Conservation (phyloP, 805 yeast genomes). For the Barnettozyma sucrosica region DNA sequence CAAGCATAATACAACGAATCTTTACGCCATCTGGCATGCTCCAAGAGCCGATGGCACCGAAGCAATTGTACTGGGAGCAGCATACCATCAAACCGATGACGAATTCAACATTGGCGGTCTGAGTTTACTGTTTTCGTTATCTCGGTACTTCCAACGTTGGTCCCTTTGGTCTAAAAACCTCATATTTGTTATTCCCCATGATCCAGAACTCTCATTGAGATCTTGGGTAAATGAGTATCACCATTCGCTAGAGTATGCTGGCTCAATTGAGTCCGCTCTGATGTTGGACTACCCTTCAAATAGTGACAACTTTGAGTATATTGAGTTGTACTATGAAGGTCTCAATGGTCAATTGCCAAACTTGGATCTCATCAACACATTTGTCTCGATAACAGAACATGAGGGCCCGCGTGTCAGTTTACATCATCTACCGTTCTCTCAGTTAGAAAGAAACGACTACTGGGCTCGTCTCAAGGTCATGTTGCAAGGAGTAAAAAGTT, state of each 20-base stretch:
- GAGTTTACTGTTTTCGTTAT: constrained; percentile 63
- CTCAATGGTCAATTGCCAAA: constrained; percentile 95
- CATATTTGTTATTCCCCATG: constrained; percentile 75
- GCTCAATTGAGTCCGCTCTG: constrained; percentile 86
- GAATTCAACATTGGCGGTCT: constrained; percentile 74
- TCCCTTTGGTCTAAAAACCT: constrained; percentile 95
- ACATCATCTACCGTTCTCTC: constrained; percentile 48
- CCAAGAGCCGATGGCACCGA: constrained; percentile 97
- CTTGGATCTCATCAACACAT: constrained; percentile 81
- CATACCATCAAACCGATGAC: constrained; percentile 70
- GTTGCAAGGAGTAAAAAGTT: constrained; percentile 56
- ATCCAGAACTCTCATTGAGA: constrained; percentile 62
- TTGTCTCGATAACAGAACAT: constrained; percentile 63
- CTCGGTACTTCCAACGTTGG: constrained; percentile 77
- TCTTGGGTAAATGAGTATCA: constrained; percentile 95
- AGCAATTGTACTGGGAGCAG: constrained; percentile 84
- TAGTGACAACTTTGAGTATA: constrained; percentile 61
- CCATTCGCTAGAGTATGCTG: constrained; percentile 83
- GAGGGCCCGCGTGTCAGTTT: constrained; percentile 69
- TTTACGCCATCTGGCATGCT: constrained; percentile 83
- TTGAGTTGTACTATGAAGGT: constrained; percentile 80
- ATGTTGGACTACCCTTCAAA: constrained; percentile 70
- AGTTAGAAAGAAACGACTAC: constrained; percentile 43
- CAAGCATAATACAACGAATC: constrained; percentile 38
- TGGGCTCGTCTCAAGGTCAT: constrained; percentile 53